Evolutionary conservation across 1,284 basidiomycete genomes (phyloP).

Genomic region (Termitomyces sp.): DNA sequence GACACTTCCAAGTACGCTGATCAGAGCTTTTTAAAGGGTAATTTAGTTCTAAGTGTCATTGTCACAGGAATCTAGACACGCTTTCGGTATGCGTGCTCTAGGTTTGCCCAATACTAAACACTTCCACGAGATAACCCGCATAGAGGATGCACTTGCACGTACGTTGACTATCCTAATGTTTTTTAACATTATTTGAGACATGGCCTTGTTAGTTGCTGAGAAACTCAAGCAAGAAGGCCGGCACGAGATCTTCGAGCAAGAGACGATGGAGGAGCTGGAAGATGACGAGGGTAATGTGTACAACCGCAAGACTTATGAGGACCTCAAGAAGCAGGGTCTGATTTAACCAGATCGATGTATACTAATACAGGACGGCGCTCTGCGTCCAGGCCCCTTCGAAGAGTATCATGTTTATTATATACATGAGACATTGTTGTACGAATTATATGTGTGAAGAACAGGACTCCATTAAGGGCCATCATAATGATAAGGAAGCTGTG

Average conservation of each 20-base stretch:
- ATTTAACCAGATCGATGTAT: conserved; percentile 41
- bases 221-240: conserved; percentile 92
- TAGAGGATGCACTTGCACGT: conserved; percentile 94
- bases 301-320: conserved; percentile 86
- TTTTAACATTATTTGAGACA: background rate
- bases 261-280: conserved; percentile 95
- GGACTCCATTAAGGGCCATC: background rate
- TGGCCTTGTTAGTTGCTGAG: conserved; percentile 70
- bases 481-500: background rate
- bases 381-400: background rate
- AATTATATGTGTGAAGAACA: background rate
- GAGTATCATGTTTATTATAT: conserved; percentile 5
- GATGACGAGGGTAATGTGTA: conserved; percentile 97
- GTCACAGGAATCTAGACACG: conserved; percentile 84
- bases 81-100: conserved; percentile 97
- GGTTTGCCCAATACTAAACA: conserved; percentile 98
- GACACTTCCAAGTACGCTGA: conserved; percentile 73
- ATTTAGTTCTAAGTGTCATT: background rate
- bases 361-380: conserved; percentile 4
- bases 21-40: background rate
- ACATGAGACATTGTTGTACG: background rate
- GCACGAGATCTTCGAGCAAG: conserved; percentile 85
- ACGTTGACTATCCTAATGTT: conserved; percentile 4
- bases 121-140: conserved; percentile 97
- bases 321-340: conserved; percentile 87